Percentiles rank a stretch among this genome's conserved stretches.
These are phyloP conservation scores for Candida neerlandica DNA, from an alignment of 1,139 yeast species.

Conservation along the genomic window DNA sequence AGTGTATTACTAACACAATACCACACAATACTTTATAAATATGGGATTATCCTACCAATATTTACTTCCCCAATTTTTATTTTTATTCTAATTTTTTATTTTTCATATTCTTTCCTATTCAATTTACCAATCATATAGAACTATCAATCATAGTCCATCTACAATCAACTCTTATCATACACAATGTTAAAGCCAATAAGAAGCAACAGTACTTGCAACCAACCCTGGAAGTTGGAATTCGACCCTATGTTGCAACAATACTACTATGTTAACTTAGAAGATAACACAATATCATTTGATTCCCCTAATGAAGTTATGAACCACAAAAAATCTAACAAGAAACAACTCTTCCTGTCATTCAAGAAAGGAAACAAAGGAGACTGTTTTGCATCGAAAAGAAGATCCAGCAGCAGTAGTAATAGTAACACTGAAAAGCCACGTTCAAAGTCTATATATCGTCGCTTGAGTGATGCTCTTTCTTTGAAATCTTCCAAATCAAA, in stretches of 20 bases:
- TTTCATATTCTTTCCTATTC: neutral
- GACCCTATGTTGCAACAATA: constrained; percentile 39
- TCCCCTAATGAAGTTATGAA: constrained; percentile 42
- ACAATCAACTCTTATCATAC: neutral
- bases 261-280: constrained; percentile 37
- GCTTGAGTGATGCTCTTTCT: constrained; percentile 22
- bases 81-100: neutral
- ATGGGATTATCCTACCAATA: neutral
- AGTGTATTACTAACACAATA: neutral
- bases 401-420: neutral
- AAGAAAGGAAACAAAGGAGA: neutral
- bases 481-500: constrained; percentile 18
- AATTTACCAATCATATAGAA: neutral
- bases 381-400: neutral
- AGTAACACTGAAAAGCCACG: neutral
- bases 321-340: constrained; percentile 6
- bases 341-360: constrained; percentile 2
- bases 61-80: neutral
- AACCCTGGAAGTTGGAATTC: constrained; percentile 28
- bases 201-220: neutral
- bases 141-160: neutral
- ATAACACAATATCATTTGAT: constrained; percentile 40
- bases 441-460: constrained; percentile 13
- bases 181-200: constrained; percentile 1
- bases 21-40: neutral